phyloP scores from a whole-genome alignment of 768 basidiomycete genomes.

The Mrakia gelida region DNA sequence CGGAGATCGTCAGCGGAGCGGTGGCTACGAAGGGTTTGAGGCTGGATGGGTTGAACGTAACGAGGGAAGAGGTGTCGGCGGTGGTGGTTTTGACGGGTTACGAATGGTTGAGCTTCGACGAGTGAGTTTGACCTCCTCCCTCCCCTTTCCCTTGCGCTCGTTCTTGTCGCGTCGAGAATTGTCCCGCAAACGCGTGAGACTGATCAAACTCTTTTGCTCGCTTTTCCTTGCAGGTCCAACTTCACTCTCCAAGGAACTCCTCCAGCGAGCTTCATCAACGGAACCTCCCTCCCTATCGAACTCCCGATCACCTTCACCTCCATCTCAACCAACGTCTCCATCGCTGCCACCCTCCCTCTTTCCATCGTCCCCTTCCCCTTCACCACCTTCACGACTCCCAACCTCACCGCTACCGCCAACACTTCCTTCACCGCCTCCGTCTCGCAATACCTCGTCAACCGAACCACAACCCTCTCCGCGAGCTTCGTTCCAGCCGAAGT shows the following conservation, averaged over 20 bases:
- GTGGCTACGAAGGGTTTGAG: slow-evolving; percentile 67
- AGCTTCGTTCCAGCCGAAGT: slow-evolving; percentile 10
- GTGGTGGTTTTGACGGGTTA: not conserved
- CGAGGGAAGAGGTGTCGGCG: not conserved
- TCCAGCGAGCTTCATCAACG: slow-evolving; percentile 11
- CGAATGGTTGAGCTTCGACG: slow-evolving; percentile 25
- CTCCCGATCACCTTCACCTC: slow-evolving; percentile 21
- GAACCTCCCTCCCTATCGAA: slow-evolving; percentile 6
- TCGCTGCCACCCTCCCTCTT: slow-evolving; percentile 21
- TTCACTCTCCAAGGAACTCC: slow-evolving; percentile 17
- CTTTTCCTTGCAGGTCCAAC: slow-evolving; percentile 6
- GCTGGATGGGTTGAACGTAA: slow-evolving; percentile 38
- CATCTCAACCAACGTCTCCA: not conserved
- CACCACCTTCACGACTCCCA: slow-evolving; percentile 19
- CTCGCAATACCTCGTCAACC: slow-evolving; percentile 15
- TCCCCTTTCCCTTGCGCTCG: not conserved
- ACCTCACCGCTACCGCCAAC: slow-evolving; percentile 19
- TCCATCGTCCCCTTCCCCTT: slow-evolving; percentile 29
- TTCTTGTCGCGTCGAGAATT: not conserved
- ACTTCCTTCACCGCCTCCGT: slow-evolving; percentile 11
- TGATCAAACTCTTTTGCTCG: not conserved
- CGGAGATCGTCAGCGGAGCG: not conserved
- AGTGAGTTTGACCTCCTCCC: not conserved
- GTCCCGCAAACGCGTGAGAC: not conserved
- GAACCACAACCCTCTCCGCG: slow-evolving; percentile 11